Base-by-base conservation (phyloP, 73 alveolate species). In the Paramecium primaurelia region DNA sequence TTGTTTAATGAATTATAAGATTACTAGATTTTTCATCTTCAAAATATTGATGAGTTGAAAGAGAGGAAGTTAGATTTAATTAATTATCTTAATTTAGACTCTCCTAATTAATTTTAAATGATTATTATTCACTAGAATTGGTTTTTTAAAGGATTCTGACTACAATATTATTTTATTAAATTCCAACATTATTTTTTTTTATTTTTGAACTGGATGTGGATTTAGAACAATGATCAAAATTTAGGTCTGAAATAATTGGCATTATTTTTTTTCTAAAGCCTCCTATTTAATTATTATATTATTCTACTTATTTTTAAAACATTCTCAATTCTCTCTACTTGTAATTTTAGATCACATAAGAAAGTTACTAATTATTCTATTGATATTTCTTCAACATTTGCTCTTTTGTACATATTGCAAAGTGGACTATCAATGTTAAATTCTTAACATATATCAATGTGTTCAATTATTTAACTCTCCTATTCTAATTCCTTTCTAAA, bases 371-470 rank as follows among this genome's bases (percentile, higher is more conserved):
- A 22, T 80, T 80, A 25, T 80, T 80, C 91, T 16, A 80, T 20
- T 47, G 71, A 54, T 20, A 80, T 47, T 45, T 80, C 49, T 6
- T 80, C 73, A 25, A 47, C 58, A 45, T 80, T 80, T 20, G 44
- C 75, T 26, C 54, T 45, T 16, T 80, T 80, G n/a, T 40, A 25
- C 91, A 80, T 45, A 9, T 36, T 47, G 16, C 91, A 80, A 18
- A 80, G 12, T 2, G 91, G 91, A 80, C 91, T 80, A 14, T 42
- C 71, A 38, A 2, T 64, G 30, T 80, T 80, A 36, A 80, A 80
- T 80, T 42, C 14, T 8, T 40, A 80, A 80, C 91, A 80, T 3
- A 4, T 0, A 25, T 45, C 49, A 1, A 80, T 44, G 26, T 80
- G 91, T 20, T 47, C 8, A 18, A 80, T 40, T 3, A 80, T 80